Evolutionary conservation across 371 early-diverging fungal genomes (phyloP).

Genomic region (Lichtheimia ramosa): DNA sequence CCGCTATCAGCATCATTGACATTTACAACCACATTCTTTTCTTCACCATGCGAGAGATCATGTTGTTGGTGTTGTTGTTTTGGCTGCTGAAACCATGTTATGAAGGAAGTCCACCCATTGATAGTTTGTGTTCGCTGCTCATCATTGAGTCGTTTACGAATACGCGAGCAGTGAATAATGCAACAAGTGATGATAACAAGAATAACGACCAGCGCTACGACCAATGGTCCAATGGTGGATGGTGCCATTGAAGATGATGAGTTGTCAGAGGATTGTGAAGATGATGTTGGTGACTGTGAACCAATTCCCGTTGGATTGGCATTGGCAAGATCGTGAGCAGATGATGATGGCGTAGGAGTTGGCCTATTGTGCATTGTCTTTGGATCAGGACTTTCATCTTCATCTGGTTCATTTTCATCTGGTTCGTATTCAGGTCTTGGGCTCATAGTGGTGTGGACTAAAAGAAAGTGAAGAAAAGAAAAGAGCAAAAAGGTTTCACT

Average conservation of each 20-base stretch:
- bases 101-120: slow-evolving; percentile 12
- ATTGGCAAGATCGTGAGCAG: not conserved
- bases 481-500: too few species aligned
- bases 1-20: not conserved
- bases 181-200: slow-evolving; percentile 3
- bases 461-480: too few species aligned
- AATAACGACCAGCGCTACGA: slow-evolving; percentile 4
- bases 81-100: not conserved
- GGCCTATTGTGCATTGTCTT: not conserved
- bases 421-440: slow-evolving; percentile 8
- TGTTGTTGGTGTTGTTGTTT: not conserved
- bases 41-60: too few species aligned
- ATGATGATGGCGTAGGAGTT: not conserved
- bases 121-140: slow-evolving; percentile 5
- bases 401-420: slow-evolving; percentile 16
- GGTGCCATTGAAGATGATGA: not conserved
- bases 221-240: slow-evolving; percentile 7
- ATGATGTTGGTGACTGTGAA: not conserved
- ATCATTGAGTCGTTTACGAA: slow-evolving; percentile 9
- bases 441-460: not conserved
- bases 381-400: slow-evolving; percentile 4
- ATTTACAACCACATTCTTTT: too few species aligned
- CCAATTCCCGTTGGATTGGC: not conserved
- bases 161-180: slow-evolving; percentile 10
- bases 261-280: not conserved